Percentiles rank a stretch among this genome's conserved stretches.
Evolutionary conservation across 2,329 filamentous ascomycete genomes (phyloP).

Genomic region (Achaetomium macrosporum): DNA sequence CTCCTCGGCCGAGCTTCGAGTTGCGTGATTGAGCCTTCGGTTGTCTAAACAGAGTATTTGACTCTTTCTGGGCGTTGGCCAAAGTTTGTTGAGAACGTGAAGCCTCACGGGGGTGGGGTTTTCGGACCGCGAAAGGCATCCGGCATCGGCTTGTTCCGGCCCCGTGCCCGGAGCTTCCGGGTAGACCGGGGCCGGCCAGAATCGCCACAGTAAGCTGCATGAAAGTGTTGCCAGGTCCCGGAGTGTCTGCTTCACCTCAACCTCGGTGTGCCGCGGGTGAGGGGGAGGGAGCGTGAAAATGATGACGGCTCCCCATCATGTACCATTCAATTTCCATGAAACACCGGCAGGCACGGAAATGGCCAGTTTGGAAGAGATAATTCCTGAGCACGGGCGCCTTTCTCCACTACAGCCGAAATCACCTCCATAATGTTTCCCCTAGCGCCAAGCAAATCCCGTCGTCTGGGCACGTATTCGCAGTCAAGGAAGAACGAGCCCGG

Average conservation of each 20-base stretch:
- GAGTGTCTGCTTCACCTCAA: not conserved
- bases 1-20: not conserved
- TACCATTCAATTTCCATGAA: conserved; percentile 18
- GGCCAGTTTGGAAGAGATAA: conserved; percentile 10
- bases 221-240: not conserved
- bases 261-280: not conserved
- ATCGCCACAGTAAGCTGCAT: not conserved
- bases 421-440: conserved; percentile 5
- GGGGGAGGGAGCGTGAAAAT: not conserved
- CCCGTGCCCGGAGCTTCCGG: not conserved
- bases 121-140: not conserved
- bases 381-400: conserved; percentile 1
- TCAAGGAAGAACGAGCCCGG: not conserved
- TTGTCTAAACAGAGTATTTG: no score
- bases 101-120: no score
- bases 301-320: conserved; percentile 1
- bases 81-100: no score
- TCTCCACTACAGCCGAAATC: conserved; percentile 13
- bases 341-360: conserved; percentile 11
- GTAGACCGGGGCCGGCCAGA: not conserved
- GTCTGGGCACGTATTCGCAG: not conserved
- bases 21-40: no score
- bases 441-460: not conserved
- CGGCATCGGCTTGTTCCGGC: not conserved
- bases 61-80: no score